Conservation (phyloP, 2,329 filamentous ascomycete genomes). For the Dothidotthia symphoricarpi region DNA sequence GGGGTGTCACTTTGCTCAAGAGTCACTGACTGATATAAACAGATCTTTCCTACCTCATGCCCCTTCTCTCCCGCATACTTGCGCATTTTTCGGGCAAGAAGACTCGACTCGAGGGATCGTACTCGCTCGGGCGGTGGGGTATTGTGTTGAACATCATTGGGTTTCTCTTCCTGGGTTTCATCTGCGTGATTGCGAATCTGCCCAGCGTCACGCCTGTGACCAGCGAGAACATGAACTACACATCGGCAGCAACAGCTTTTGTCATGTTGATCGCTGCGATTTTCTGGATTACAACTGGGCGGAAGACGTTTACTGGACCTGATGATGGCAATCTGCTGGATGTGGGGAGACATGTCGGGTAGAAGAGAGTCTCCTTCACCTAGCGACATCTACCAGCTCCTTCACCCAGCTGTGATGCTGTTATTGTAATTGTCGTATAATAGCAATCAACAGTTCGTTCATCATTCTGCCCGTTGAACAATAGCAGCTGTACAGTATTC, state of each 20-base stretch:
- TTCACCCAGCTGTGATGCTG: no score
- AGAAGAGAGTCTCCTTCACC: no score
- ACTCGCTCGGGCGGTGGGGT: constrained; percentile 48
- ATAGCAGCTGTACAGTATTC: no score
- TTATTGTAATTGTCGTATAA: no score
- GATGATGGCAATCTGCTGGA: constrained; percentile 25
- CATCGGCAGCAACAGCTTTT: constrained; percentile 55
- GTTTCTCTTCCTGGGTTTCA: constrained; percentile 54
- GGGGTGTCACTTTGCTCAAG: neutral
- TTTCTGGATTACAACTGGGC: constrained; percentile 55
- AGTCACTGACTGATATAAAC: constrained; percentile 1
- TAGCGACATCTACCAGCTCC: no score
- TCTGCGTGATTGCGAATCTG: constrained; percentile 58
- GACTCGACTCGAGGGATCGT: constrained; percentile 46
- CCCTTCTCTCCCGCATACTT: constrained; percentile 52
- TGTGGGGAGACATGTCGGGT: no score
- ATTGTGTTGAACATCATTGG: constrained; percentile 51
- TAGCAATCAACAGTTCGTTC: no score
- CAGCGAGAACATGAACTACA: constrained; percentile 59
- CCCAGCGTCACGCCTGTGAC: constrained; percentile 53
- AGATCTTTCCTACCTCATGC: constrained; percentile 59
- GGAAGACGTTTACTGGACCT: constrained; percentile 53
- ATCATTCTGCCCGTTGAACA: no score
- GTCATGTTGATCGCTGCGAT: constrained; percentile 52
- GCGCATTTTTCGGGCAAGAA: constrained; percentile 47